Conservation (phyloP, 2,329 filamentous ascomycete species). For the Monascus ruber region DNA sequence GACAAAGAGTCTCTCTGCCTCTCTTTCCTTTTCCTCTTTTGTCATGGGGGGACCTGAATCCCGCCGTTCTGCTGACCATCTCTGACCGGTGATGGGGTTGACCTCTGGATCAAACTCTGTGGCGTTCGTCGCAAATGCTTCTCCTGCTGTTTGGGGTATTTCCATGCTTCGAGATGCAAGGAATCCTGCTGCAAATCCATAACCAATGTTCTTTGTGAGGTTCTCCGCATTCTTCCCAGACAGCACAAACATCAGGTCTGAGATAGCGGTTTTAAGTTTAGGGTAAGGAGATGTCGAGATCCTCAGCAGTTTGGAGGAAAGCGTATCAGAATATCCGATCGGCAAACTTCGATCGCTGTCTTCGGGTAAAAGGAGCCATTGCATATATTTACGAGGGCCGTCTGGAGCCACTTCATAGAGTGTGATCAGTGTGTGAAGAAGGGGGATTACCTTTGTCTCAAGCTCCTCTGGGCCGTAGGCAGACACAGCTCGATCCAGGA, state of each 20-base stretch:
- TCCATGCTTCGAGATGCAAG: slow-evolving; percentile 73
- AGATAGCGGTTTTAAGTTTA: slow-evolving; percentile 62
- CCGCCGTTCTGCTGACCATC: slow-evolving; percentile 54
- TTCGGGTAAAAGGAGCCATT: slow-evolving; percentile 59
- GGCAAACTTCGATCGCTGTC: slow-evolving; percentile 64
- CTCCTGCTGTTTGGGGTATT: slow-evolving; percentile 55
- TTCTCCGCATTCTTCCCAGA: slow-evolving; percentile 67
- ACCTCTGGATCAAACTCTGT: slow-evolving; percentile 29
- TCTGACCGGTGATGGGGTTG: slow-evolving; percentile 83
- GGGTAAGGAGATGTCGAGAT: slow-evolving; percentile 67
- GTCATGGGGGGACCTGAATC: slow-evolving; percentile 64
- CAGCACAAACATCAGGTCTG: slow-evolving; percentile 72
- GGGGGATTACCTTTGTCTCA: slow-evolving; percentile 57
- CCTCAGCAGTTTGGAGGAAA: slow-evolving; percentile 66
- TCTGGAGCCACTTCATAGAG: slow-evolving; percentile 60
- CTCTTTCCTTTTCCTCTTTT: slow-evolving; percentile 78
- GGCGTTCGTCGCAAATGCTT: slow-evolving; percentile 36
- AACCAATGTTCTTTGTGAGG: slow-evolving; percentile 86
- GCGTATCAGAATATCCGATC: slow-evolving; percentile 61
- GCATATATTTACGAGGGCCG: slow-evolving; percentile 51
- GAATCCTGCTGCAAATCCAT: slow-evolving; percentile 86
- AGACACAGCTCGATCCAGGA: slow-evolving; percentile 57
- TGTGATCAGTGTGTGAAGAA: slow-evolving; percentile 61
- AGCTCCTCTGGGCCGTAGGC: slow-evolving; percentile 58
- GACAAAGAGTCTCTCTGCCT: slow-evolving; percentile 81